Base-by-base conservation (phyloP, 2,329 filamentous ascomycete genomes). In the Lasiodiplodia theobromae region DNA sequence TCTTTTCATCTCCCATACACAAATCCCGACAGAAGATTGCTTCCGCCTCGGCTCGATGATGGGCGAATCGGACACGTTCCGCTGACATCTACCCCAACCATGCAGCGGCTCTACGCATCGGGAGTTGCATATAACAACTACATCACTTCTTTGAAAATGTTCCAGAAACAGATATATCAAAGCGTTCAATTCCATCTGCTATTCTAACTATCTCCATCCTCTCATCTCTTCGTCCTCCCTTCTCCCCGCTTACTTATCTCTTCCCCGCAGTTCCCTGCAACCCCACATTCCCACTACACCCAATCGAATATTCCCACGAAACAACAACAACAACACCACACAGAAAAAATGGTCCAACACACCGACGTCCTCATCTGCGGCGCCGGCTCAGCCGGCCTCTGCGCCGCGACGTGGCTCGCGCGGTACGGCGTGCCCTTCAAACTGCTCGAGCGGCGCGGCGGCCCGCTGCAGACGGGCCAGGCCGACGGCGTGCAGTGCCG, bases 401-500 rank as follows among this genome's bases (percentile, higher is more conserved):
- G 85, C 71, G 86, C 87, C 6, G 88, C 86, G 12, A 81, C 86
- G 34, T 91, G 87, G 88, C 84, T 91, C 3, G 82, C 88, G 1
- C 84, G 84, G 25, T 85, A 83, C 74, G 83, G 84, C n/a, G 81
- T 90, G 70, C 76, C 78, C 28, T 89, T 84, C 79, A 85, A 81
- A 53, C 84, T 91, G 31, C 79, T 91, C 0, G 89, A 91, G 72
- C 82, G 82, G 6, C 84, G 86, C 5, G 69, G 77, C 3, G 88
- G 87, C 0, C 87, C 86, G 0, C 80, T 91, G 62, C 73, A 81
- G 51, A 81, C 84, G 56, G 89, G 88, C 2, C 87, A 91, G 76
- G 89, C 89, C 16, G 89, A 92, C 71, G 87, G 87, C 1, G 80
- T 91, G 2, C 88, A 92, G 77, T 87, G 86, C 71, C 87, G 90